Evolutionary conservation across 306 rosid genomes (phyloP).

Genomic region (Pachyrhizus erosus): DNA sequence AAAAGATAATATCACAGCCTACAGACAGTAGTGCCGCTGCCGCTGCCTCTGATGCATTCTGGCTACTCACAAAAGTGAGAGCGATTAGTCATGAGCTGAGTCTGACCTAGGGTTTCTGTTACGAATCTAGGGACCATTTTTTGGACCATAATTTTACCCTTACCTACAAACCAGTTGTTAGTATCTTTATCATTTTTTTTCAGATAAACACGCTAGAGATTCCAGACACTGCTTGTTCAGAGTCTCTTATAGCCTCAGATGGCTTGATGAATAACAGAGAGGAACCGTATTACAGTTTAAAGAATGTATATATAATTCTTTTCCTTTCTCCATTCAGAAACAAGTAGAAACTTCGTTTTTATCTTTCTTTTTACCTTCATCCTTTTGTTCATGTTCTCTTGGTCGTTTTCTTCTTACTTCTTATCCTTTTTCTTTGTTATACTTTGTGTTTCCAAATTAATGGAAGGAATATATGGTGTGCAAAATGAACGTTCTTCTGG

Average conservation of each 20-base stretch:
- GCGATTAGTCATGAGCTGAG: conserved; percentile 51
- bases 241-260: conserved; percentile 9
- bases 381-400: background rate
- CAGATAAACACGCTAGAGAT: conserved; percentile 39
- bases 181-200: background rate
- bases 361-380: conserved; percentile 26
- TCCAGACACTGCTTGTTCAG: conserved; percentile 51
- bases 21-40: conserved; percentile 9
- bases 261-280: conserved; percentile 25
- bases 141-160: conserved; percentile 29
- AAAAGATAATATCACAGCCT: background rate
- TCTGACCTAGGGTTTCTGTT: conserved; percentile 44
- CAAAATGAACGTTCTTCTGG: background rate
- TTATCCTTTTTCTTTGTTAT: background rate
- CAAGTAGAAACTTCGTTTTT: background rate
- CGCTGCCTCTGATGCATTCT: conserved; percentile 33
- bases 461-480: background rate
- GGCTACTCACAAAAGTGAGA: conserved; percentile 49
- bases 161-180: background rate
- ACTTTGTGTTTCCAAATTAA: background rate
- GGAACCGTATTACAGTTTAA: conserved; percentile 28
- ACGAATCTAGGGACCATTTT: conserved; percentile 68
- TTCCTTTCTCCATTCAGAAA: conserved; percentile 30
- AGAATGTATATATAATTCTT: background rate
- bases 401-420: background rate